phyloP scores from a whole-genome alignment of 2,329 filamentous ascomycete genomes.

The Epichloe scottii region DNA sequence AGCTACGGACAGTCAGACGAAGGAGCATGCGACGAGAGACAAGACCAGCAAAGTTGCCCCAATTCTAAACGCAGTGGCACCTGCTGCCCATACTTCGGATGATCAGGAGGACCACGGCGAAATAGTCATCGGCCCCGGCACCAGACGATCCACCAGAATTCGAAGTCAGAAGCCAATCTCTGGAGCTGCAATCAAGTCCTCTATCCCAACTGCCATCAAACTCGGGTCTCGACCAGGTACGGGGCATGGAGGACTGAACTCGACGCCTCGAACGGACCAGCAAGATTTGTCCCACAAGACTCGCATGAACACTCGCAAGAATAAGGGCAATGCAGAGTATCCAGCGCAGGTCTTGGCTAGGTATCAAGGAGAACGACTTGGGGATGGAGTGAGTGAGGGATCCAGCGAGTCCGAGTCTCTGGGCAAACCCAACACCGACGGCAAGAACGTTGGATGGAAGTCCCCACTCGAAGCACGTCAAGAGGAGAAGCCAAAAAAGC shows the following conservation, averaged over 20 bases:
- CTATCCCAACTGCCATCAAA: slow-evolving; percentile 23
- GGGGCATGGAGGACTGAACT: slow-evolving; percentile 12
- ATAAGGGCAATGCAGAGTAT: slow-evolving; percentile 23
- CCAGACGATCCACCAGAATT: slow-evolving; percentile 23
- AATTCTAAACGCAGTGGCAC: not conserved
- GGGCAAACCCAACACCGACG: slow-evolving; percentile 8
- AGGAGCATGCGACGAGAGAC: not conserved
- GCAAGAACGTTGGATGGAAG: slow-evolving; percentile 23
- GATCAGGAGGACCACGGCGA: slow-evolving; percentile 9
- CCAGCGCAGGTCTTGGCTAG: slow-evolving; percentile 22
- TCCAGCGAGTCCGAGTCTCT: not conserved
- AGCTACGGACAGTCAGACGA: not conserved
- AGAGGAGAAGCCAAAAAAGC: slow-evolving; percentile 13
- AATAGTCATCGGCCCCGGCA: slow-evolving; percentile 7
- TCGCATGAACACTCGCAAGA: slow-evolving; percentile 22
- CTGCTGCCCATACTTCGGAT: not conserved
- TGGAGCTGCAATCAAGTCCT: slow-evolving; percentile 15
- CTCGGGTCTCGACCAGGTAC: slow-evolving; percentile 13
- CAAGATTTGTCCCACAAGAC: slow-evolving; percentile 22
- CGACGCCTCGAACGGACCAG: slow-evolving; percentile 14
- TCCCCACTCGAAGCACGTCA: slow-evolving; percentile 19
- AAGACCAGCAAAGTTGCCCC: not conserved
- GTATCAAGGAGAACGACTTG: slow-evolving; percentile 12
- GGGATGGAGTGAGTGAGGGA: slow-evolving; percentile 7
- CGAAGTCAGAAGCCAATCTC: slow-evolving; percentile 11